Evolutionary conservation across 1,139 yeast genomes (phyloP).

Genomic region (Entelexis paramagnoliae): DNA sequence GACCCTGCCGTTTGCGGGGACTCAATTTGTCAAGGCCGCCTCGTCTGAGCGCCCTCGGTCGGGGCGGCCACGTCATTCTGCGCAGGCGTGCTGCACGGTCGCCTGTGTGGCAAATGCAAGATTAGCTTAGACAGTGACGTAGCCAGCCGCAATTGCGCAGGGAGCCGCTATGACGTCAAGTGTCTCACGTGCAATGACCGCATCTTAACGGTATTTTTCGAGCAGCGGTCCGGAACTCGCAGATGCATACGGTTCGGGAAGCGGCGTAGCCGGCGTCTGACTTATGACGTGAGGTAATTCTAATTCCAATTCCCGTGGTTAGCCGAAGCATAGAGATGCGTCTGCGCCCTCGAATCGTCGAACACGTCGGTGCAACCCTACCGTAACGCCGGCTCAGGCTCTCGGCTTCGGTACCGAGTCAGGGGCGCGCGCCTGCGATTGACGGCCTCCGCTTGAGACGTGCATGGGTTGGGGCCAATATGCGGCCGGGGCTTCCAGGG

Average conservation of each 20-base stretch:
- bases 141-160: neutral
- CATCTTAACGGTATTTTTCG: neutral
- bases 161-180: neutral
- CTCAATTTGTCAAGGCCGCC: neutral
- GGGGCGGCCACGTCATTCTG: conserved; percentile 1
- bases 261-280: too few species aligned
- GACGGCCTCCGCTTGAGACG: too few species aligned
- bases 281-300: too few species aligned
- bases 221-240: too few species aligned
- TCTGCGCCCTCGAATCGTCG: too few species aligned
- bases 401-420: too few species aligned
- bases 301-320: too few species aligned
- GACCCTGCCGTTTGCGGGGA: neutral
- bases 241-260: too few species aligned
- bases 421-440: too few species aligned
- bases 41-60: neutral
- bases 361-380: too few species aligned
- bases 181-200: neutral
- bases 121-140: conserved; percentile 1
- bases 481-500: neutral
- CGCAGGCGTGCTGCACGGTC: neutral
- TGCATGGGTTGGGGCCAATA: neutral
- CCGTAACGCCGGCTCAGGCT: too few species aligned
- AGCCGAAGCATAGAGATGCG: too few species aligned
- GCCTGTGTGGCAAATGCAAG: conserved; percentile 5